A percentile compares a stretch with the other conserved stretches of the same genome.
These are phyloP conservation scores for Yamadazyma kitorensis DNA, from an alignment of 805 yeast genomes.

Conservation along the genomic window DNA sequence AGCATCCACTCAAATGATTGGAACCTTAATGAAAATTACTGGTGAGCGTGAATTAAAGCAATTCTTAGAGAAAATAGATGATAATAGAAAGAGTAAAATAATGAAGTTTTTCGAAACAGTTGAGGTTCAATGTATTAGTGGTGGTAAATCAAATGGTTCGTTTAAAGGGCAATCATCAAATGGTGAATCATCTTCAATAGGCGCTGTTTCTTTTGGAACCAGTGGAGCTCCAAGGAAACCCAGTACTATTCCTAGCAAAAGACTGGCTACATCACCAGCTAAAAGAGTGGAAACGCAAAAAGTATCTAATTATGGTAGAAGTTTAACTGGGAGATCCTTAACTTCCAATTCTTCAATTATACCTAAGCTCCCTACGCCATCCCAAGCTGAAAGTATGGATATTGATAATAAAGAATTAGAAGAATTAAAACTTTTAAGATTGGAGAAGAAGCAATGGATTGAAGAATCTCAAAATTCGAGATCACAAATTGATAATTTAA, in stretches of 20 bases:
- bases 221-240: slow-evolving; percentile 10
- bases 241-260: slow-evolving; percentile 59
- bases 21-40: slow-evolving; percentile 76
- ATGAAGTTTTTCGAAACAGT: slow-evolving; percentile 55
- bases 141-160: slow-evolving; percentile 9
- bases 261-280: slow-evolving; percentile 70
- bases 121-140: slow-evolving; percentile 40
- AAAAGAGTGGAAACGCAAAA: slow-evolving; percentile 39
- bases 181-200: slow-evolving; percentile 10
- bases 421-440: slow-evolving; percentile 50
- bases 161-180: too few relatives aligned
- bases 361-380: slow-evolving; percentile 7
- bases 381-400: slow-evolving; percentile 6
- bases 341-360: slow-evolving; percentile 17
- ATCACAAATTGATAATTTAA: slow-evolving; percentile 22
- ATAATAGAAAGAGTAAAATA: slow-evolving; percentile 66
- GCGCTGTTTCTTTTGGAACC: slow-evolving; percentile 13
- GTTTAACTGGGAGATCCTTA: slow-evolving; percentile 44
- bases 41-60: slow-evolving; percentile 68
- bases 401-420: slow-evolving; percentile 28
- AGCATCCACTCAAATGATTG: slow-evolving; percentile 73
- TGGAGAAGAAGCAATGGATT: slow-evolving; percentile 51
- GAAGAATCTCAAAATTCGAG: slow-evolving; percentile 12
- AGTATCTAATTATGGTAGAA: slow-evolving; percentile 29
- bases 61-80: slow-evolving; percentile 70